Percentiles rank a stretch among this genome's conserved stretches.
Evolutionary conservation across 441 rosid genomes (phyloP).

Genomic region (Populus hybrid): DNA sequence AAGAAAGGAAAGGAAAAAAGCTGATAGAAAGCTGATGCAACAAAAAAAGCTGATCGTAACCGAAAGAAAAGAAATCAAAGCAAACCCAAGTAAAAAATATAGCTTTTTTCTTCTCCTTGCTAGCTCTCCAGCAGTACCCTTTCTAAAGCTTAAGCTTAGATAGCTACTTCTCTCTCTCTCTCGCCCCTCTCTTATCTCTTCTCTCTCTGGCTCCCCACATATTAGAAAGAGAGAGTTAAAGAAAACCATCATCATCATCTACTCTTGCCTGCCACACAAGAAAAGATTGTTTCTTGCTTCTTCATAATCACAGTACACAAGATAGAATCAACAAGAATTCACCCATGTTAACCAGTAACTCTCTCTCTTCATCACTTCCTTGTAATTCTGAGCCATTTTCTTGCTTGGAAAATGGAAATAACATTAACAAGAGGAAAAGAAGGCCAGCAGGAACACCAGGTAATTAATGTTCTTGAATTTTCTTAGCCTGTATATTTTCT

Average conservation of each 20-base stretch:
- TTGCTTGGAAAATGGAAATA: slow-evolving; percentile 44
- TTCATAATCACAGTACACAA: background rate
- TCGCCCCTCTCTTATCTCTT: background rate
- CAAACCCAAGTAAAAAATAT: slow-evolving; percentile 7
- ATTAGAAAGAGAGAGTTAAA: background rate
- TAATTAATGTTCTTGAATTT: slow-evolving; percentile 15
- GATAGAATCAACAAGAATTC: background rate
- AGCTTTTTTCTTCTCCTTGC: background rate
- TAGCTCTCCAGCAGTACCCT: background rate
- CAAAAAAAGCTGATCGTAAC: slow-evolving; percentile 37
- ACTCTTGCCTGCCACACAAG: no score
- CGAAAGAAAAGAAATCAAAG: slow-evolving; percentile 23
- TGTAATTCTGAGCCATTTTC: slow-evolving; percentile 57
- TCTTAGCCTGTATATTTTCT: no score
- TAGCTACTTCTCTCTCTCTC: background rate
- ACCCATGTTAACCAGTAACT: slow-evolving; percentile 40
- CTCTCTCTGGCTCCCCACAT: background rate
- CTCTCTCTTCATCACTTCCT: slow-evolving; percentile 38
- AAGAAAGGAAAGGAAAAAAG: slow-evolving; percentile 14
- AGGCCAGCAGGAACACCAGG: slow-evolving; percentile 97
- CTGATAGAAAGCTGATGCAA: slow-evolving; percentile 21
- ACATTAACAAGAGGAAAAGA: slow-evolving; percentile 58
- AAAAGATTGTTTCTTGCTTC: no score
- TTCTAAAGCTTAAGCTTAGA: background rate
- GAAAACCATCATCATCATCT: no score